A percentile compares a stretch with the other conserved stretches of the same genome.
Conservation (phyloP, 352 stramenopile genomes). For the Phytophthora parvispora region DNA sequence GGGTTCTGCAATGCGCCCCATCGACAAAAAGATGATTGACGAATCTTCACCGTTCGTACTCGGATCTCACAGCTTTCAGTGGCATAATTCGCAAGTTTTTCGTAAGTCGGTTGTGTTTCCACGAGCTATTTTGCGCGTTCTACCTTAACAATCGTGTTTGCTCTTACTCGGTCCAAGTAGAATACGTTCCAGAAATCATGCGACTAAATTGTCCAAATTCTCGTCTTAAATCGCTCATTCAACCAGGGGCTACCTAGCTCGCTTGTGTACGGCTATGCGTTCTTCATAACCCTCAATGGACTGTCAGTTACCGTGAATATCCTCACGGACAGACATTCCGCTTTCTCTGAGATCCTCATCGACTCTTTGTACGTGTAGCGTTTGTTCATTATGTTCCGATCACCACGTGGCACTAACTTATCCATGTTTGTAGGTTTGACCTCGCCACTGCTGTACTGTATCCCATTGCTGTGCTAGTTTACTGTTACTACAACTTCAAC, state of each 20-base stretch:
- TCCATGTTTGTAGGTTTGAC: conserved; percentile 48
- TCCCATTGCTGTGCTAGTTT: conserved; percentile 29
- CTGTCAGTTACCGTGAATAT: conserved; percentile 29
- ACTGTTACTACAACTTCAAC: conserved; percentile 33
- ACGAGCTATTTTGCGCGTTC: no score
- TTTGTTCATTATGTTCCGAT: no score
- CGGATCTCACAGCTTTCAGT: conserved; percentile 14
- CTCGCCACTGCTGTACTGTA: conserved; percentile 36
- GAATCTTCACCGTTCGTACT: neutral
- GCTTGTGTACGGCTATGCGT: conserved; percentile 26
- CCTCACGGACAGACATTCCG: conserved; percentile 13
- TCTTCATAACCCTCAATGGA: conserved; percentile 31
- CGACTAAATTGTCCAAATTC: conserved; percentile 24
- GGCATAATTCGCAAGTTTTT: conserved; percentile 16
- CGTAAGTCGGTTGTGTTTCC: no score
- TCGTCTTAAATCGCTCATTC: conserved; percentile 27
- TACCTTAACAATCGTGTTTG: neutral
- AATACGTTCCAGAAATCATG: conserved; percentile 28
- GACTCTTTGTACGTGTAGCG: conserved; percentile 40
- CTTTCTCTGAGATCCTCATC: conserved; percentile 40
- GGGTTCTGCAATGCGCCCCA: neutral
- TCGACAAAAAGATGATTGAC: neutral
- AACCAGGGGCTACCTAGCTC: conserved; percentile 16
- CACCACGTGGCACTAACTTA: no score
- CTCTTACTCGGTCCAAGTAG: conserved; percentile 2